Conservation (phyloP, 176 grass and related monocot species). For the Alopecurus myosuroides region DNA sequence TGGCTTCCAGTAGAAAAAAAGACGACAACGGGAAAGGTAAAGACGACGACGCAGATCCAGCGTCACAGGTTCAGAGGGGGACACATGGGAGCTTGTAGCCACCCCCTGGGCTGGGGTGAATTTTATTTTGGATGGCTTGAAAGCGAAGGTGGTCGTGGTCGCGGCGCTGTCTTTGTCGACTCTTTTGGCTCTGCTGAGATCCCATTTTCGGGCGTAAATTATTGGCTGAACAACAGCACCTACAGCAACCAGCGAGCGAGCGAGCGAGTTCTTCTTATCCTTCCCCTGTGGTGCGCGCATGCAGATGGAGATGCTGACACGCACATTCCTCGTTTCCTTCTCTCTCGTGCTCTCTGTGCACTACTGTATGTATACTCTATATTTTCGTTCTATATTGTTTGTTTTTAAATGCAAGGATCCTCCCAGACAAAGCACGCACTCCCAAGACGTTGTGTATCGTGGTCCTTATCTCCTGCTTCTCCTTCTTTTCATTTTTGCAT, state of each 20-base stretch:
- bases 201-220: not conserved
- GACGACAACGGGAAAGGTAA: not conserved
- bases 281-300: not conserved
- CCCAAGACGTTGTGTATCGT: not conserved
- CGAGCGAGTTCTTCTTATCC: not conserved
- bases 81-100: conserved; percentile 21
- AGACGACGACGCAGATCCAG: not conserved
- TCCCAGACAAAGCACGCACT: not conserved
- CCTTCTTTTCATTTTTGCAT: not conserved
- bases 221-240: not conserved
- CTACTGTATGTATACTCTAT: not conserved
- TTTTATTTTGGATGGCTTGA: not conserved
- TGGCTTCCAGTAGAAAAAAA: not conserved
- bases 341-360: not conserved
- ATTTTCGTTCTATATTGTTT: not conserved
- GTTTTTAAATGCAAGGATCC: not conserved
- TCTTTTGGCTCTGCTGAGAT: not conserved
- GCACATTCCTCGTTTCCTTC: not conserved
- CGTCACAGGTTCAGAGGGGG: not conserved
- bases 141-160: not conserved
- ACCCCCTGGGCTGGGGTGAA: not conserved
- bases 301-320: not conserved
- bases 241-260: not conserved
- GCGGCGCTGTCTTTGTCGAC: conserved; percentile 22
- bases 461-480: not conserved